Evolutionary conservation across 1,284 basidiomycete species (phyloP).

Genomic region (Ganoderma lucidum): DNA sequence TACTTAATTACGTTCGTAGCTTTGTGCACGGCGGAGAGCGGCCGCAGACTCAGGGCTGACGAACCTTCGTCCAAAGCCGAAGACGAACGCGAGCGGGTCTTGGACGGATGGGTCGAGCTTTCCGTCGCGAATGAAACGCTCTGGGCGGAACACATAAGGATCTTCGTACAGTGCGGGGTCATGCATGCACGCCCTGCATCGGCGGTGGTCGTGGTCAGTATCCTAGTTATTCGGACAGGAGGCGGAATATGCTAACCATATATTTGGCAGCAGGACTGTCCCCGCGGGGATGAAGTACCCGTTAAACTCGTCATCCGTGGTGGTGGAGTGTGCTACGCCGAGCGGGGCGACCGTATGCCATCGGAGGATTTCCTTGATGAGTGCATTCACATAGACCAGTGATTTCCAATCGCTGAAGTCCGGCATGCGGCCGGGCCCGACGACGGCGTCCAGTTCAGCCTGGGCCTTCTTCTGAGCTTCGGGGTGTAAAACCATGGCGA

Average conservation of each 20-base stretch:
- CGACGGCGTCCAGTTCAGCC: constrained; percentile 38
- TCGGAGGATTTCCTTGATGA: constrained; percentile 26
- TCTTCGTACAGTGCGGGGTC: constrained; percentile 9
- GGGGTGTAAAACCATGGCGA: constrained; percentile 34
- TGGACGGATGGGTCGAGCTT: not conserved
- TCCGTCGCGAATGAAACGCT: constrained; percentile 17
- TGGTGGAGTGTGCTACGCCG: constrained; percentile 13
- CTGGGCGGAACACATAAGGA: constrained; percentile 15
- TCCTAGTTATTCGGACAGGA: not conserved
- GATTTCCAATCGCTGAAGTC: constrained; percentile 27
- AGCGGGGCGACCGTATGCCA: constrained; percentile 23
- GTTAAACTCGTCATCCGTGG: constrained; percentile 14
- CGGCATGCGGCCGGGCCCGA: constrained; percentile 30
- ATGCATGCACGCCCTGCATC: constrained; percentile 12
- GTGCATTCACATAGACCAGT: constrained; percentile 30
- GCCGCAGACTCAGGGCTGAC: not conserved
- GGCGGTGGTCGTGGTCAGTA: not conserved
- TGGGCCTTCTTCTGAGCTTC: constrained; percentile 37
- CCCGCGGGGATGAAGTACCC: constrained; percentile 35
- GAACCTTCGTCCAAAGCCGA: constrained; percentile 20
- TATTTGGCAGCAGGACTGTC: constrained; percentile 31
- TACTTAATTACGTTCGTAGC: not conserved
- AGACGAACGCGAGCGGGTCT: constrained; percentile 14
- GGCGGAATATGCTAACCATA: constrained; percentile 28
- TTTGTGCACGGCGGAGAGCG: not conserved